Evolutionary conservation across 768 basidiomycete genomes (phyloP), one percentile per base, ranked within the genome.

Genomic region (Leccinum obscurum): DNA sequence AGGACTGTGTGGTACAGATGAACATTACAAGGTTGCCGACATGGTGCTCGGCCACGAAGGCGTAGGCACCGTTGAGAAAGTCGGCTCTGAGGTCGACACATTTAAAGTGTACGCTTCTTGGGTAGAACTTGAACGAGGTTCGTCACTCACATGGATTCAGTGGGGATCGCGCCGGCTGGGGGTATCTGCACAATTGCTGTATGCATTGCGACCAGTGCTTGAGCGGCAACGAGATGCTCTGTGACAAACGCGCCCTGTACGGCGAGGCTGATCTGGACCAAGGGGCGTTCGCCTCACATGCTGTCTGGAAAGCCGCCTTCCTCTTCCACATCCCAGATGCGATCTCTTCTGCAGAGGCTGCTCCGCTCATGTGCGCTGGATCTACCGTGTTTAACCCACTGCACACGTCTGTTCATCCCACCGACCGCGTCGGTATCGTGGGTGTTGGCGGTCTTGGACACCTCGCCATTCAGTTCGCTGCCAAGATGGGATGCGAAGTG

Each of bases 21-120:
- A 72, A 41, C 77, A 77, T 52, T 72, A 65, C 61, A 70, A 65
- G 59, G 14, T 55, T 11, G 52, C 26, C 6, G 75, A 76, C 52
- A 76, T 75, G 63, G 77, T 77, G 11, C 74, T 78, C 37, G 76
- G 78, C 6, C 78, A 78, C 51, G 77, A 78, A 64, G 78, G 77
- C 7, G 58, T 76, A 1, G 78, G 72, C 5, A 13, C 75, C 26
- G 71, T 78, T 32, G 62, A 77, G 39, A 56, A 69, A 34, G 61
- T 77, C 51, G 77, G 77, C 1, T 32, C 59, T 2, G 55, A 59
- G 17, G 78, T 78, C 26, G 20, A 61, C 49, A 22, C 54, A 9
- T 79, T 79, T 70, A 74, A 75, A 64, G 63, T 67, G 64, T 75
- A 69, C 15, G 76, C 28, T 54, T 46, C 20, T 63, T 26, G n/a